A percentile compares a stretch with the other conserved stretches of the same genome.
phyloP scores from a whole-genome alignment of 768 basidiomycete species.

The Mycena vulgaris region DNA sequence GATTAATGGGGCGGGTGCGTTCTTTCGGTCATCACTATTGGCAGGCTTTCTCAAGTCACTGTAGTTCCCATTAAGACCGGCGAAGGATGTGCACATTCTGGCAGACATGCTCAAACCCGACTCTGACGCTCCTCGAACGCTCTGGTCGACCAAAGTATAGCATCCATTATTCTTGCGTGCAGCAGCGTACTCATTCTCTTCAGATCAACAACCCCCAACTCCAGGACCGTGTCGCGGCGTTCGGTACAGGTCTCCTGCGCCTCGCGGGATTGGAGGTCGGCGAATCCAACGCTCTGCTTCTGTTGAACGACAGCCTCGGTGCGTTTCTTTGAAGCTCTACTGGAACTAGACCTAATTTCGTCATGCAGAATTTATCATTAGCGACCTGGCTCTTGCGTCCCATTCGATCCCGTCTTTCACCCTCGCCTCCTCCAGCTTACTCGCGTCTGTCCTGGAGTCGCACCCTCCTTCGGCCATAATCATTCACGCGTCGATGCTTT shows the following conservation, averaged over 20 bases:
- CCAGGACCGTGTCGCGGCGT: constrained; percentile 76
- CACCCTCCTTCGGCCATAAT: constrained; percentile 84
- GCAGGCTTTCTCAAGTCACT: constrained; percentile 21
- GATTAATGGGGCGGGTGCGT: constrained; percentile 84
- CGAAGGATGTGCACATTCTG: constrained; percentile 78
- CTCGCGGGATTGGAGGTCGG: constrained; percentile 68
- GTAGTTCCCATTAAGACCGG: constrained; percentile 82
- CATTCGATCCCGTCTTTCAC: constrained; percentile 80
- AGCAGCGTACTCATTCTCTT: constrained; percentile 17
- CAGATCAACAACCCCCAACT: constrained; percentile 85
- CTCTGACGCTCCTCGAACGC: constrained; percentile 75
- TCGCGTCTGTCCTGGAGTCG: constrained; percentile 74
- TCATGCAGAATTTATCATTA: constrained; percentile 78
- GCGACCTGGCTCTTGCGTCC: constrained; percentile 84
- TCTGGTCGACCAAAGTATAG: constrained; percentile 85
- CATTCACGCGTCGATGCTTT: constrained; percentile 75
- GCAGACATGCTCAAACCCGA: constrained; percentile 79
- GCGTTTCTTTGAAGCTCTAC: constrained; percentile 36
- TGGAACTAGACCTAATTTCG: not conserved
- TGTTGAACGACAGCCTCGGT: constrained; percentile 88
- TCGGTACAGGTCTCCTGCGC: constrained; percentile 81
- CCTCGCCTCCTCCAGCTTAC: constrained; percentile 69
- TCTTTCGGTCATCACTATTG: not conserved
- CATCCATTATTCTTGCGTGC: constrained; percentile 1
- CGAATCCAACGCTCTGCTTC: constrained; percentile 79